These are phyloP conservation scores for Gastrolobium villosum DNA, from an alignment of 306 rosid species.

Conservation along the genomic window DNA sequence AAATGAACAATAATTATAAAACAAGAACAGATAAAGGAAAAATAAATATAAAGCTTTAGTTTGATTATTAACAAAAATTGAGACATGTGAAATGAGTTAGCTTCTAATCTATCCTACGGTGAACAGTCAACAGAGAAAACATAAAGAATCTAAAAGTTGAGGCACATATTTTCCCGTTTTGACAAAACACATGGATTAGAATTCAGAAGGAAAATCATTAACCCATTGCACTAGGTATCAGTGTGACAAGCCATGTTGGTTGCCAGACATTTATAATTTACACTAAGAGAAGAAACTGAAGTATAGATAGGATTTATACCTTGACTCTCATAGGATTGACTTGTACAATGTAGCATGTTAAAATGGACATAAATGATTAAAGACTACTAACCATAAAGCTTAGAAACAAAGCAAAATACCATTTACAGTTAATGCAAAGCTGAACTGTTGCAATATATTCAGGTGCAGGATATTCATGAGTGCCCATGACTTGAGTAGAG, in stretches of 20 bases:
- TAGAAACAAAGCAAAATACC: slow-evolving; percentile 46
- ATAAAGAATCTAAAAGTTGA: slow-evolving; percentile 8
- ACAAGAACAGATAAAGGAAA: too few relatives aligned
- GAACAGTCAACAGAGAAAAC: slow-evolving; percentile 1
- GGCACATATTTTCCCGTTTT: slow-evolving; percentile 10
- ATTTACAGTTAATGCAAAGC: slow-evolving; percentile 47
- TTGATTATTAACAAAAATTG: slow-evolving; percentile 8
- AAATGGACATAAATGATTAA: slow-evolving; percentile 19
- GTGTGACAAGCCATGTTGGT: not conserved
- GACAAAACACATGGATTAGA: not conserved
- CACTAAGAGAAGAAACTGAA: too few relatives aligned
- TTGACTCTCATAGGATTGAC: slow-evolving; percentile 29
- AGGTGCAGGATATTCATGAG: slow-evolving; percentile 94
- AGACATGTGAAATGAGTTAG: not conserved
- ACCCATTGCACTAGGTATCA: not conserved
- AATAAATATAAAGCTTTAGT: slow-evolving; percentile 22
- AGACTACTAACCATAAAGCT: not conserved
- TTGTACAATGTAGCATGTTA: not conserved
- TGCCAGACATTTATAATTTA: not conserved
- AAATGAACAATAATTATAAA: too few relatives aligned
- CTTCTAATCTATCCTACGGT: slow-evolving; percentile 17
- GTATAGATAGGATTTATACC: not conserved
- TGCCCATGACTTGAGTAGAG: slow-evolving; percentile 93
- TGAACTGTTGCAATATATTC: slow-evolving; percentile 87
- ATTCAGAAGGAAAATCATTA: slow-evolving; percentile 1